Evolutionary conservation across 495 filamentous ascomycete species (phyloP), one percentile per base, ranked within the genome.

Genomic region (Achaetomiella virescens): DNA sequence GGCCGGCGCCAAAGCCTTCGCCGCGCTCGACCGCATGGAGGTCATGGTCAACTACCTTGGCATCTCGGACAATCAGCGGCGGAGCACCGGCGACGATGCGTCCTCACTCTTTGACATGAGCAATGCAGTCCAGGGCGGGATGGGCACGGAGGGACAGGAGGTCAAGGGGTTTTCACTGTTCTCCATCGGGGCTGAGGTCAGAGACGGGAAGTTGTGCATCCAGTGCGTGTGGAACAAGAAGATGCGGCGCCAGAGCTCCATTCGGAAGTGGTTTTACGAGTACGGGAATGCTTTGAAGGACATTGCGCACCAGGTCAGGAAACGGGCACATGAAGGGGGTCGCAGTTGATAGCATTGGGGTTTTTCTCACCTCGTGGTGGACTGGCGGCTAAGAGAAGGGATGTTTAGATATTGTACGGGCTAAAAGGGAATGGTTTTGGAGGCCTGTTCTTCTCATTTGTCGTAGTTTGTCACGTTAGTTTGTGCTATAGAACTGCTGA

Each of bases 21-120:
- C 66, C 20, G 43, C 46, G 3, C 76, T 73, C 6, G 46, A 61
- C 49, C 71, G 66, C 55, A 78, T 84, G 65, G 83, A 85, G 59
- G 73, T 85, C 12, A 74, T 72, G 0, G 83, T 85, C 72, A 85
- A 85, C 63, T 85, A 82, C 54, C 73, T 83, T 6, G 83, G 83
- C 1, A 73, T 78, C 46, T 79, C n/a, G n/a, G n/a, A n/a, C n/a
- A n/a, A 83, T 54, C 81, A 82, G 49, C 81, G 85, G 57, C 67
- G 84, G 63, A 66, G 80, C 27, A 66, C 70, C 4, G 81, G 77
- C 31, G 77, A n/a, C n/a, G n/a, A n/a, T n/a, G n/a, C n/a, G n/a
- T n/a, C n/a, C n/a, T n/a, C n/a, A n/a, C n/a, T n/a, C n/a, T n/a
- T n/a, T n/a, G n/a, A 75, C 8, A 62, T 85, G 0, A 79, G 85